A percentile compares a stretch with the other conserved stretches of the same genome.
phyloP scores from a whole-genome alignment of 169 alveolate genomes.

The Plasmodium billcollinsi region DNA sequence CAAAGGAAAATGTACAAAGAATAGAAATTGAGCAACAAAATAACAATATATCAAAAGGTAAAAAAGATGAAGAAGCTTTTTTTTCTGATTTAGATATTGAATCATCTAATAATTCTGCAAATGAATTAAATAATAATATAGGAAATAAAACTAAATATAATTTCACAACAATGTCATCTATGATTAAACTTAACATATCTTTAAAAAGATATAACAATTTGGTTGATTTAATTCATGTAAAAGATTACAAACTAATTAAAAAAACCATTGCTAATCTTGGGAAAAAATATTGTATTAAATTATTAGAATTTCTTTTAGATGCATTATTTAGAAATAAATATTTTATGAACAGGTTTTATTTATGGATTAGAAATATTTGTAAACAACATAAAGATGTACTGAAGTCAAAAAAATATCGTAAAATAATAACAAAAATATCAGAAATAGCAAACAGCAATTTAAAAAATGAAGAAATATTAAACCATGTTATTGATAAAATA shows the following conservation, averaged over 20 bases:
- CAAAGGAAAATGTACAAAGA: no score
- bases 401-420: slow-evolving; percentile 36
- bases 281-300: slow-evolving; percentile 54
- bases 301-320: slow-evolving; percentile 29
- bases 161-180: slow-evolving; percentile 23
- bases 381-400: slow-evolving; percentile 32
- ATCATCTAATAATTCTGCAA: neutral
- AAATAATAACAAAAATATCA: slow-evolving; percentile 29
- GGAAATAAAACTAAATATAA: slow-evolving; percentile 13
- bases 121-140: neutral
- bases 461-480: slow-evolving; percentile 33
- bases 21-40: no score
- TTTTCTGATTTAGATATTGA: neutral
- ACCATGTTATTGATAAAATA: slow-evolving; percentile 36
- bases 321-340: neutral
- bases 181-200: slow-evolving; percentile 46
- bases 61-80: no score
- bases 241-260: slow-evolving; percentile 6
- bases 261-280: slow-evolving; percentile 42
- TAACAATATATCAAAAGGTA: no score
- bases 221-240: neutral
- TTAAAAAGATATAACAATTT: slow-evolving; percentile 27
- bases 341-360: neutral
- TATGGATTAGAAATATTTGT: slow-evolving; percentile 60
- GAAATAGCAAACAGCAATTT: slow-evolving; percentile 6